Base-by-base conservation (phyloP, 805 yeast species). In the Metschnikowia santaceciliae region DNA sequence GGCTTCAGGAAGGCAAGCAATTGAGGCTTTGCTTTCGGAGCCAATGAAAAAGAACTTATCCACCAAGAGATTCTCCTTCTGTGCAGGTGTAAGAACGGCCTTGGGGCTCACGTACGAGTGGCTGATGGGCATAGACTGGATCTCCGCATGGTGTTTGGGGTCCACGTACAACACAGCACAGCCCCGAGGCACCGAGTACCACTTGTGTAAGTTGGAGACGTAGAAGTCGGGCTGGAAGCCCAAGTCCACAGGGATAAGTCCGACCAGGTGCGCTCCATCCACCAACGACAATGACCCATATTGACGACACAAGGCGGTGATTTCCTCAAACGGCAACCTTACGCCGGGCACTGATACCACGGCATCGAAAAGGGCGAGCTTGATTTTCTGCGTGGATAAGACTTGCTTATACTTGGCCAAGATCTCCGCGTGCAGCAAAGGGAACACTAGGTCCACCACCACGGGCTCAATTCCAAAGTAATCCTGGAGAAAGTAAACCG, bases 231-330 rank as follows among this genome's bases (percentile, higher is more conserved):
- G 88, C 43, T 72, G 55, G 22, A 78, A 55, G 11, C 63, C 65
- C 34, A 82, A 56, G 42, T 74, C 68, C n/a, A 79, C 48, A 8
- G 77, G 76, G 32, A 79, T 58, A 49, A 75, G 66, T 0, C 92
- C 92, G 34, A 81, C 71, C 1, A 81, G 78, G 61, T 86, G 92
- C 4, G 91, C 92, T 13, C 86, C 92, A 62, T 86, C 92, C 23
- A 86, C 75, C 40, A 83, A 65, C 3, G 88, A 79, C 42, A 82
- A 53, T 4, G 80, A 78, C 13, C 67, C 64, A 44, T 79, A 65
- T 46, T 76, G 64, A 13, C 67, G 62, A 54, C 89, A 81, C 39
- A 79, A 58, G 6, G 61, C 53, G 3, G 74, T 69, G 42, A 86
- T 55, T 47, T 69, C 61, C 52, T 75, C 74, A 62, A 74, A 85